Percentiles rank a stretch among this genome's conserved stretches.
Conservation (phyloP, 2,329 filamentous ascomycete genomes). For the Penicillium sp. region DNA sequence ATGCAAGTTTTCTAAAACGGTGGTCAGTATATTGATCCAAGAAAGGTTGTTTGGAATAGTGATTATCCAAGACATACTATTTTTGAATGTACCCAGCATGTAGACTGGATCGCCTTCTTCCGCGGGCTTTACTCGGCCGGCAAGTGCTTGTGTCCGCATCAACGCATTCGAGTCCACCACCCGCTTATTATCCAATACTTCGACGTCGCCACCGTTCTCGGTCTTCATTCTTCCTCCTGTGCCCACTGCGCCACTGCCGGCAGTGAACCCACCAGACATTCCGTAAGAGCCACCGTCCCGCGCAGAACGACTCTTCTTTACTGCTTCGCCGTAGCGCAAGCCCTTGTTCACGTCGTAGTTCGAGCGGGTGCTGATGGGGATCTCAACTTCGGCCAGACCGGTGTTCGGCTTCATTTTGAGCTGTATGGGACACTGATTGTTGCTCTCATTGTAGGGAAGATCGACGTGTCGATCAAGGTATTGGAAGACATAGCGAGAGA, state of each 20-base stretch:
- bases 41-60: not conserved
- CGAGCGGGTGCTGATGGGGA: constrained; percentile 71
- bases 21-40: constrained; percentile 9
- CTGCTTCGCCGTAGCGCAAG: constrained; percentile 75
- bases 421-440: constrained; percentile 63
- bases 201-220: constrained; percentile 27
- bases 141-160: constrained; percentile 78
- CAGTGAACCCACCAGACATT: constrained; percentile 71
- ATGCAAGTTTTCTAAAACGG: constrained; percentile 72
- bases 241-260: constrained; percentile 49
- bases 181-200: constrained; percentile 35
- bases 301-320: constrained; percentile 57
- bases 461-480: constrained; percentile 70
- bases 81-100: constrained; percentile 89
- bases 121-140: constrained; percentile 72
- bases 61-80: constrained; percentile 58
- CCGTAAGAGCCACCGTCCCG: constrained; percentile 69
- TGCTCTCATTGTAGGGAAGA: constrained; percentile 62
- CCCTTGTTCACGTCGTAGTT: constrained; percentile 87
- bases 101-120: constrained; percentile 73
- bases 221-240: constrained; percentile 29
- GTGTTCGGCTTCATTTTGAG: constrained; percentile 80
- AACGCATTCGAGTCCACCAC: constrained; percentile 51
- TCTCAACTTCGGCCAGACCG: constrained; percentile 87
- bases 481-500: constrained; percentile 79